phyloP scores from a whole-genome alignment of 2,329 filamentous ascomycete genomes.

The Epichloe brachyelytri region DNA sequence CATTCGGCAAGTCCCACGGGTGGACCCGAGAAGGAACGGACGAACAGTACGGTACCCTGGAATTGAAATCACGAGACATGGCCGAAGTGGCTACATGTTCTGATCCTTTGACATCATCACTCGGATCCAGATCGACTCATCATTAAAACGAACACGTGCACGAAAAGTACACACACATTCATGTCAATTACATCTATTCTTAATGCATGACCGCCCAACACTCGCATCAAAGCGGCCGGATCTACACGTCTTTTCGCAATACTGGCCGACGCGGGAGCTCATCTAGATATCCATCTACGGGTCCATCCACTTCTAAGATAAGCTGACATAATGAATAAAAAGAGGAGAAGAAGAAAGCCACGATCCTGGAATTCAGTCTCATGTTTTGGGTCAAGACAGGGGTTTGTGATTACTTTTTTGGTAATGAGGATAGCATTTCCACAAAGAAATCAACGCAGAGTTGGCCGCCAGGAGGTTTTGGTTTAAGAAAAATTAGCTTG shows the following conservation, averaged over 20 bases:
- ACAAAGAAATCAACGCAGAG: not conserved
- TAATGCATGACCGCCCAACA: not conserved
- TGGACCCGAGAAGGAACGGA: no score
- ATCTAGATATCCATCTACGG: slow-evolving; percentile 2
- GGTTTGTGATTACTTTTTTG: not conserved
- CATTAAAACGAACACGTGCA: not conserved
- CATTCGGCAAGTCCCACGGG: no score
- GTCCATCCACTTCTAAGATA: not conserved
- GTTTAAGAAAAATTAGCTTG: not conserved
- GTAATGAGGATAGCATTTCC: not conserved
- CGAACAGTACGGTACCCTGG: no score
- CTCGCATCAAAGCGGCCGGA: not conserved
- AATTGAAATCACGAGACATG: no score
- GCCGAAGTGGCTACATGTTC: no score
- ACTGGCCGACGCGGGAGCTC: not conserved
- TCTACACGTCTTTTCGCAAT: slow-evolving; percentile 1
- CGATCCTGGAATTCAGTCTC: not conserved
- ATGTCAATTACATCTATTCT: not conserved
- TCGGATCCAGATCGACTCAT: not conserved
- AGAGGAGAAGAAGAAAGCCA: not conserved
- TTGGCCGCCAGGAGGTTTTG: not conserved
- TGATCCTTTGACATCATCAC: no score
- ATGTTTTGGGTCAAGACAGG: not conserved
- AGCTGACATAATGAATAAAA: not conserved
- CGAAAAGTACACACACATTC: not conserved